These are phyloP conservation scores for Paramyrothecium sp. DNA, from an alignment of 2,329 filamentous ascomycete genomes.

Conservation along the genomic window DNA sequence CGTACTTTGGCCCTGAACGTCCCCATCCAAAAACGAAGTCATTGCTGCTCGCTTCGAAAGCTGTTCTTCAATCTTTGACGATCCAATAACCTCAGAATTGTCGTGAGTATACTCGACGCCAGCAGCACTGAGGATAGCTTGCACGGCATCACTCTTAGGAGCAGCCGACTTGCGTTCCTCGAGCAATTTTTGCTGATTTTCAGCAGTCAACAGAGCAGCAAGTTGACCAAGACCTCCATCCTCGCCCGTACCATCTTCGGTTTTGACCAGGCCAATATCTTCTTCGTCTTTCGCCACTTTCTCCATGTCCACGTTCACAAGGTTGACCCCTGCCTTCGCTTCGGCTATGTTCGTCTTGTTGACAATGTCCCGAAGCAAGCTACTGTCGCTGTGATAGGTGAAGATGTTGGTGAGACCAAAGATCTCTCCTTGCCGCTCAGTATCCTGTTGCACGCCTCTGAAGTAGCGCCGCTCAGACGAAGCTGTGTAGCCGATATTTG, in stretches of 20 bases:
- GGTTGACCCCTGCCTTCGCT: conserved; percentile 77
- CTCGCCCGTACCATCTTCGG: conserved; percentile 52
- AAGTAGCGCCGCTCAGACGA: conserved; percentile 93
- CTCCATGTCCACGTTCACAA: conserved; percentile 74
- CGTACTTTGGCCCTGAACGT: conserved; percentile 48
- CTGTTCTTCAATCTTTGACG: conserved; percentile 85
- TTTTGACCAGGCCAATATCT: conserved; percentile 38
- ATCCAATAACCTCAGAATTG: conserved; percentile 91
- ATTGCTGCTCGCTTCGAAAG: conserved; percentile 75
- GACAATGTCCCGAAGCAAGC: conserved; percentile 89
- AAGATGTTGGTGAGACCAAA: conserved; percentile 90
- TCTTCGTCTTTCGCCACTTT: conserved; percentile 56
- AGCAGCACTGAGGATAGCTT: conserved; percentile 82
- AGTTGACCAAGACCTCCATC: conserved; percentile 72
- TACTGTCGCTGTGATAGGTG: conserved; percentile 73
- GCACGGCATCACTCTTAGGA: conserved; percentile 69
- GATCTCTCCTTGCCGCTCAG: conserved; percentile 83
- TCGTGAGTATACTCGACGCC: conserved; percentile 96
- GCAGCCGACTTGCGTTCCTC: conserved; percentile 34
- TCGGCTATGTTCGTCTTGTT: conserved; percentile 98
- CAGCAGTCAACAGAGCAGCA: conserved; percentile 49
- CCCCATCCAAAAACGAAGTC: conserved; percentile 41
- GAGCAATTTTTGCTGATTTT: conserved; percentile 41
- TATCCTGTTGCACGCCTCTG: conserved; percentile 84
- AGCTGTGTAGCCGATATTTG: conserved; percentile 94